These are phyloP conservation scores for Xylariaceae sp. DNA, from an alignment of 2,329 filamentous ascomycete genomes.

Conservation along the genomic window DNA sequence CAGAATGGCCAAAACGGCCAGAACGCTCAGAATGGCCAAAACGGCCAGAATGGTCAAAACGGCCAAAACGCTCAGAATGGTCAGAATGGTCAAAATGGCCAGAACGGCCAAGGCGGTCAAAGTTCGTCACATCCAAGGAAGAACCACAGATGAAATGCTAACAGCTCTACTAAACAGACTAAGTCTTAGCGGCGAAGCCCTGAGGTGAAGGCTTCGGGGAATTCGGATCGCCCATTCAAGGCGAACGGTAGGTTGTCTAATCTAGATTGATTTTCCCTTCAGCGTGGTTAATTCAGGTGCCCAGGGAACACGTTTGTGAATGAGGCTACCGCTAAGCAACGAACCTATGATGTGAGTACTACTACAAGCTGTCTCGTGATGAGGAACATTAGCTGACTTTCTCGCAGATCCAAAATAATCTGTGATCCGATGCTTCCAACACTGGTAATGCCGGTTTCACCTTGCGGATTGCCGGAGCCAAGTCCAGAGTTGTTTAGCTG, in stretches of 20 bases:
- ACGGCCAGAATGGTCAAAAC: conserved; percentile 17
- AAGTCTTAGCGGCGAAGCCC: conserved; percentile 31
- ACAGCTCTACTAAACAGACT: conserved; percentile 19
- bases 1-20: conserved; percentile 16
- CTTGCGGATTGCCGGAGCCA: conserved; percentile 59
- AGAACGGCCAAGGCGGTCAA: background rate
- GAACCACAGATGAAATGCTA: conserved; percentile 21
- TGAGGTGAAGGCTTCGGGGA: conserved; percentile 28
- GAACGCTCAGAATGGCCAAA: conserved; percentile 13
- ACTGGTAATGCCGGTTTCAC: conserved; percentile 46
- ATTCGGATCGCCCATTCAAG: conserved; percentile 52
- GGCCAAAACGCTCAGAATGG: background rate
- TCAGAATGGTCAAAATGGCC: background rate
- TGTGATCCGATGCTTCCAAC: conserved; percentile 61
- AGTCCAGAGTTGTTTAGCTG: conserved; percentile 32
- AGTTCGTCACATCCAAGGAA: conserved; percentile 12
- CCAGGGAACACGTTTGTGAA: conserved; percentile 56
- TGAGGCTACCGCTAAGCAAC: conserved; percentile 56
- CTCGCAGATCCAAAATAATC: conserved; percentile 58
- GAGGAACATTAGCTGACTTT: background rate
- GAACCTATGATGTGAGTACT: conserved; percentile 55
- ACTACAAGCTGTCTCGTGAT: background rate
- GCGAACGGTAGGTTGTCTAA: conserved; percentile 47
- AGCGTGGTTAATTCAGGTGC: conserved; percentile 30
- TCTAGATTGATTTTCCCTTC: conserved; percentile 49